Evolutionary conservation across 2,329 filamentous ascomycete genomes (phyloP).

Genomic region (Diplodia seriata): DNA sequence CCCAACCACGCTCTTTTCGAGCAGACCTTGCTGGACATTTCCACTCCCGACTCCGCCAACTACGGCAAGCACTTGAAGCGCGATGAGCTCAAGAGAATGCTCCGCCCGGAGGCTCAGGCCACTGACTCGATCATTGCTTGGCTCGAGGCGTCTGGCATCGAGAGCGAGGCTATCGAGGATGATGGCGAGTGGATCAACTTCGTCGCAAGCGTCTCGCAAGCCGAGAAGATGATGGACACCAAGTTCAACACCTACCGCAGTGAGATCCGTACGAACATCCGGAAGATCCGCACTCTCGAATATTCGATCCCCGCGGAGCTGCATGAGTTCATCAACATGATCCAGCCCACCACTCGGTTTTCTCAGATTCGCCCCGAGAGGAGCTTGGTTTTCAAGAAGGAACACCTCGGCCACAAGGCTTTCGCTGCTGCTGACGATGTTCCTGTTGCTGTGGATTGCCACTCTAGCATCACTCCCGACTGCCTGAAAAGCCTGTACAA

Average conservation of each 20-base stretch:
- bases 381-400: slow-evolving; percentile 43
- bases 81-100: slow-evolving; percentile 62
- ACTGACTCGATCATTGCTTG: slow-evolving; percentile 61
- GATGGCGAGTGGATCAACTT: slow-evolving; percentile 69
- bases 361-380: slow-evolving; percentile 56
- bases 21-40: slow-evolving; percentile 65
- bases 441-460: slow-evolving; percentile 43
- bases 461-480: slow-evolving; percentile 53
- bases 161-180: slow-evolving; percentile 54
- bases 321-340: slow-evolving; percentile 63
- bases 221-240: slow-evolving; percentile 64
- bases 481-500: slow-evolving; percentile 58
- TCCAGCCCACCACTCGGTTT: slow-evolving; percentile 71
- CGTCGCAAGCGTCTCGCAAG: slow-evolving; percentile 58
- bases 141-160: slow-evolving; percentile 61
- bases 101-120: slow-evolving; percentile 60
- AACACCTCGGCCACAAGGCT: slow-evolving; percentile 35
- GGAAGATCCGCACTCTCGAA: slow-evolving; percentile 61
- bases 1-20: slow-evolving; percentile 61
- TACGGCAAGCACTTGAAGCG: slow-evolving; percentile 70
- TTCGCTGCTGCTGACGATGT: slow-evolving; percentile 7
- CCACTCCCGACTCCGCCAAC: slow-evolving; percentile 63
- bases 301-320: slow-evolving; percentile 69
- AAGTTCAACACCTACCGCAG: slow-evolving; percentile 64
- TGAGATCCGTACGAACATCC: slow-evolving; percentile 48